Evolutionary conservation across 2,329 filamentous ascomycete genomes (phyloP).

Genomic region (Tolypocladium tundrense): DNA sequence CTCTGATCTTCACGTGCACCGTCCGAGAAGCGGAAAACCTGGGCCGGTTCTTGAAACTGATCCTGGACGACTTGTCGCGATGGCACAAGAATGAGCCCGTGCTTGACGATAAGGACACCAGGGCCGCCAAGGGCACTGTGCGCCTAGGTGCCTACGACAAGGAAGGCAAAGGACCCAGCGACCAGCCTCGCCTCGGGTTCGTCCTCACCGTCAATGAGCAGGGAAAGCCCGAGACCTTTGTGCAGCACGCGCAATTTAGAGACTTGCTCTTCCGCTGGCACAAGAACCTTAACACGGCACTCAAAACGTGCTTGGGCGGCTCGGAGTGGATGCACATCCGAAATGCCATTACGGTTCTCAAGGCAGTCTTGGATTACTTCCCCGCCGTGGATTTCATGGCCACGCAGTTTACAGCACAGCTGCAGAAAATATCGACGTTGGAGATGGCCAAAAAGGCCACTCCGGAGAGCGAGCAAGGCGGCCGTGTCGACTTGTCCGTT

Average conservation of each 20-base stretch:
- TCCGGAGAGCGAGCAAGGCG: slow-evolving; percentile 40
- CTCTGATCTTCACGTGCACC: slow-evolving; percentile 81
- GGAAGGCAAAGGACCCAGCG: slow-evolving; percentile 49
- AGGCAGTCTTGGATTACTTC: slow-evolving; percentile 70
- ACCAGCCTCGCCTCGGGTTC: slow-evolving; percentile 62
- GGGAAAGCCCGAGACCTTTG: slow-evolving; percentile 58
- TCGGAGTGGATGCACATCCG: slow-evolving; percentile 96
- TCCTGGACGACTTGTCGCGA: slow-evolving; percentile 65
- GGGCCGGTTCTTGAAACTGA: slow-evolving; percentile 79
- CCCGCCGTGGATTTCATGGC: slow-evolving; percentile 88
- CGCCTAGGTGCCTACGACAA: slow-evolving; percentile 73
- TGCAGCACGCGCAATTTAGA: slow-evolving; percentile 81
- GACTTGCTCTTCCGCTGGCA: slow-evolving; percentile 87
- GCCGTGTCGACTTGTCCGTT: slow-evolving; percentile 64
- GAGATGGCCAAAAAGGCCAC: slow-evolving; percentile 41
- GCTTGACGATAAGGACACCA: slow-evolving; percentile 30
- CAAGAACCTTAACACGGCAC: slow-evolving; percentile 63
- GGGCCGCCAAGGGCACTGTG: slow-evolving; percentile 28
- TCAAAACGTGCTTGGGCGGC: slow-evolving; percentile 72
- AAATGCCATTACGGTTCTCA: slow-evolving; percentile 86
- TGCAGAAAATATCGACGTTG: slow-evolving; percentile 55
- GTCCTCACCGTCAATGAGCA: slow-evolving; percentile 57
- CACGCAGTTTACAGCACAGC: slow-evolving; percentile 49
- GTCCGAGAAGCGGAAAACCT: slow-evolving; percentile 86
- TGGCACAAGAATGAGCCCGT: slow-evolving; percentile 70